Base-by-base conservation (phyloP, 352 stramenopile genomes). In the Phytopythium montanum region DNA sequence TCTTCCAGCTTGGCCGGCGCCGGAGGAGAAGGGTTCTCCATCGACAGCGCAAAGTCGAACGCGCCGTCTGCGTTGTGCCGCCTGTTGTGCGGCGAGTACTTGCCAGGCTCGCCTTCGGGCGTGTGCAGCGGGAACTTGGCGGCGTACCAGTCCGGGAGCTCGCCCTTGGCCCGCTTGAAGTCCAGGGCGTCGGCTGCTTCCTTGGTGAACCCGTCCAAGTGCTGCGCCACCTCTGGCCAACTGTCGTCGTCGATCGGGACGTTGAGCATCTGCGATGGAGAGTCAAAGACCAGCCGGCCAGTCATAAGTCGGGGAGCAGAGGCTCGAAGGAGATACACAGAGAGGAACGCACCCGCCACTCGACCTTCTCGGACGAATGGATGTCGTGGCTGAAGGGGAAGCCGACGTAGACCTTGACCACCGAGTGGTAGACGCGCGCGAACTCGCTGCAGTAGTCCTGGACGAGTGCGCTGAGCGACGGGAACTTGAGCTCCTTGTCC, bases 361-460 rank as follows among this genome's bases (percentile, higher is more conserved):
- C 75, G 19, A 96, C 83, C 63, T 87, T 85, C 59, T 96, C 88
- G 0, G 85, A 89, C 36, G 85, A 95, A 66, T 96, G 85, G 45
- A 95, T 92, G 53, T 93, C 76, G 56, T 94, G 86, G 23, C 75
- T 81, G 26, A 96, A 81, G 3, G 87, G 86, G n/a, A 96, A 91
- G 0, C 87, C 87, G 2, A 94, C 69, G 64, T 93, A 93, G 18
- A 96, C 68, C 52, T 89, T 92, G 21, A 77, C 66, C 7, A 96
- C 79, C 1, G 66, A 65, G 66, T 95, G 87, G 55, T 69, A 87
- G 29, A 90, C 67, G 9, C 65, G 73, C 33, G 73, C 58, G 55
- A 92, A 96, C 52, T 87, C 70, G 26, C 68, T 68, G 39, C 70
- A 73, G 60, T 81, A 96, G 53, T 95, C 82, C 13, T 81, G 61